phyloP scores from a whole-genome alignment of 805 yeast species.

The Yarrowia bubula region DNA sequence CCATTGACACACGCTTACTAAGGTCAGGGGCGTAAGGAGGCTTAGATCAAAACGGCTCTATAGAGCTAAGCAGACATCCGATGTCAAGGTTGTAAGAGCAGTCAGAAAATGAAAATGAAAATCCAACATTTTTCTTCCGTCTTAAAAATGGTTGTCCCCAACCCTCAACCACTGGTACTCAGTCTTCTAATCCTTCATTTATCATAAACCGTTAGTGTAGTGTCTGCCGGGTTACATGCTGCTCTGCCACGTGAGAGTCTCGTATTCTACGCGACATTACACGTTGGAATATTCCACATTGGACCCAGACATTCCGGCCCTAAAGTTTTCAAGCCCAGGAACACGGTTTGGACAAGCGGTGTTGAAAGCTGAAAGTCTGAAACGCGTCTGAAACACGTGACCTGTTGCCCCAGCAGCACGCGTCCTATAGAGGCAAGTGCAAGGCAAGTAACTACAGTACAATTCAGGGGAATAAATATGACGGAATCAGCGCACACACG shows the following conservation, averaged over 20 bases:
- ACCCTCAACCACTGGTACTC: no score
- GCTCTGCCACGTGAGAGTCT: background rate
- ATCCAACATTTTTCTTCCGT: no score
- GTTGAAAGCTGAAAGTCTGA: background rate
- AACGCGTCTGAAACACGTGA: constrained; percentile 1
- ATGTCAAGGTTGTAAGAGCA: no score
- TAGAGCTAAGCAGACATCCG: no score
- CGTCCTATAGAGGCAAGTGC: background rate
- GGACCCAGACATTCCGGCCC: background rate
- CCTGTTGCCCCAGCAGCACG: constrained; percentile 11
- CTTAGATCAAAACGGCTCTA: no score
- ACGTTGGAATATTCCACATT: background rate
- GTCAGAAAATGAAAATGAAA: no score
- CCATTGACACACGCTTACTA: no score
- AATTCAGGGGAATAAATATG: no score
- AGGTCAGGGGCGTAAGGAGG: no score
- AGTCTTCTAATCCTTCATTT: no score
- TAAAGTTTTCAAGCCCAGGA: background rate
- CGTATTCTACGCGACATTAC: background rate
- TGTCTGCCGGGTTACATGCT: background rate
- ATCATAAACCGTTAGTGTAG: constrained; percentile 1
- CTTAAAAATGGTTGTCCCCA: no score
- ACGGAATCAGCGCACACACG: background rate
- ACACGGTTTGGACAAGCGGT: background rate
- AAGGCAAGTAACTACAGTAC: no score